Percentiles rank a stretch among this genome's conserved stretches.
Evolutionary conservation across 2,329 filamentous ascomycete species (phyloP).

Genomic region (Phyllosticta citriasiana): DNA sequence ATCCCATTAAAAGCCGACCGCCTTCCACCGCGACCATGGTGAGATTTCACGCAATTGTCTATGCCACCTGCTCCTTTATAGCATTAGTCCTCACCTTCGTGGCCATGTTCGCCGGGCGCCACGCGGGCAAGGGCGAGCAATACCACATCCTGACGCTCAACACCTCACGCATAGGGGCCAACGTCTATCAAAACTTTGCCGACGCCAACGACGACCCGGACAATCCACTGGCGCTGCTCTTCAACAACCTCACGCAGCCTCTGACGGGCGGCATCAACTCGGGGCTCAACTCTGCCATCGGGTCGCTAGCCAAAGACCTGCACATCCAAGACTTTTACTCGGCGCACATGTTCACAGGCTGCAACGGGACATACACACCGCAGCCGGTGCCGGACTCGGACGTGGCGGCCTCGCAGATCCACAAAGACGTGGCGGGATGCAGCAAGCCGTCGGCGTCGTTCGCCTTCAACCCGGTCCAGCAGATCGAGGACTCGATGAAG

Average conservation of each 20-base stretch:
- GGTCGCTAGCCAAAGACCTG: conserved; percentile 36
- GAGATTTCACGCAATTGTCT: conserved; percentile 40
- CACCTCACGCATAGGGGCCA: conserved; percentile 44
- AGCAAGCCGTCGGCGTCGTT: conserved; percentile 44
- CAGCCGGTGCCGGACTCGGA: conserved; percentile 33
- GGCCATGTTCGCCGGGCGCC: conserved; percentile 52
- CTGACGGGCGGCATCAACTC: conserved; percentile 27
- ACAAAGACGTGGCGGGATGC: conserved; percentile 46
- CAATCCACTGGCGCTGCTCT: conserved; percentile 11
- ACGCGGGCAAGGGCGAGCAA: conserved; percentile 36
- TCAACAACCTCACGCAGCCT: conserved; percentile 21
- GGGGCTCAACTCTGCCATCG: conserved; percentile 15
- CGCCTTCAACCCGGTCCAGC: conserved; percentile 45
- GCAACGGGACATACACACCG: conserved; percentile 40
- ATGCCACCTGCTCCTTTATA: conserved; percentile 39
- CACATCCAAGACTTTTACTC: conserved; percentile 53
- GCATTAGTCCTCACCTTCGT: conserved; percentile 50
- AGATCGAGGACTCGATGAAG: conserved; percentile 41
- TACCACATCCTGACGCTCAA: conserved; percentile 51
- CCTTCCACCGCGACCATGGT: conserved; percentile 34
- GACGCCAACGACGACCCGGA: conserved; percentile 10
- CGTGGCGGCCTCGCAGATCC: conserved; percentile 30
- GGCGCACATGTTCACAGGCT: conserved; percentile 51
- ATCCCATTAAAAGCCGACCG: not conserved
- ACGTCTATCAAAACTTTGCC: conserved; percentile 11